Evolutionary conservation across 164 flowering plant genomes (phyloP).

Genomic region (Saururus chinensis): DNA sequence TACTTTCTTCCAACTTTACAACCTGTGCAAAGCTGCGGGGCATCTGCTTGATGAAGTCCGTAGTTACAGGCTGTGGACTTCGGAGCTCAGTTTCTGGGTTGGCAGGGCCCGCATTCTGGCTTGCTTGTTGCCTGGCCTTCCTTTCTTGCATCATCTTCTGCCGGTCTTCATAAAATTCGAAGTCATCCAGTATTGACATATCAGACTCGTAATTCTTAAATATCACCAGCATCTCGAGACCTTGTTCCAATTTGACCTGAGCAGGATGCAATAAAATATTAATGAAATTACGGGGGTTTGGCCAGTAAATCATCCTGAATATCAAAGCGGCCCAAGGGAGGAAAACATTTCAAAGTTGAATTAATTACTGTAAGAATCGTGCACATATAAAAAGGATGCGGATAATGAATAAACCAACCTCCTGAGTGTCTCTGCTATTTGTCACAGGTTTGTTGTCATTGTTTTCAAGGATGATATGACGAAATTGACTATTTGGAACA

Average conservation of each 20-base stretch:
- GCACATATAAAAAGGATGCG: neutral
- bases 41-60: slow-evolving; percentile 39
- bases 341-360: too few species aligned
- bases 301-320: too few species aligned
- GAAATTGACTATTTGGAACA: slow-evolving; percentile 80
- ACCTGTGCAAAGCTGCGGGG: slow-evolving; percentile 54
- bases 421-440: slow-evolving; percentile 93
- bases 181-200: slow-evolving; percentile 65
- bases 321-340: too few species aligned
- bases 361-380: neutral
- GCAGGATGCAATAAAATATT: slow-evolving; percentile 5
- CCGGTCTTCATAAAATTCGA: slow-evolving; percentile 57
- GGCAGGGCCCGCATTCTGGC: slow-evolving; percentile 15
- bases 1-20: slow-evolving; percentile 43
- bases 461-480: slow-evolving; percentile 83
- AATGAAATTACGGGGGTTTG: too few species aligned
- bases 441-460: slow-evolving; percentile 97
- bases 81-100: slow-evolving; percentile 13
- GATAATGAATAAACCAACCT: slow-evolving; percentile 33
- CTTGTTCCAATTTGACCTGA: slow-evolving; percentile 79
- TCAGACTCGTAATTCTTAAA: slow-evolving; percentile 53
- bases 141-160: slow-evolving; percentile 62
- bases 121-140: slow-evolving; percentile 52
- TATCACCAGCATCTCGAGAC: slow-evolving; percentile 60
- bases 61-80: slow-evolving; percentile 18